A percentile compares a stretch with the other conserved stretches of the same genome.
Evolutionary conservation across 805 yeast species (phyloP).

Genomic region (Suhomyces sp.): DNA sequence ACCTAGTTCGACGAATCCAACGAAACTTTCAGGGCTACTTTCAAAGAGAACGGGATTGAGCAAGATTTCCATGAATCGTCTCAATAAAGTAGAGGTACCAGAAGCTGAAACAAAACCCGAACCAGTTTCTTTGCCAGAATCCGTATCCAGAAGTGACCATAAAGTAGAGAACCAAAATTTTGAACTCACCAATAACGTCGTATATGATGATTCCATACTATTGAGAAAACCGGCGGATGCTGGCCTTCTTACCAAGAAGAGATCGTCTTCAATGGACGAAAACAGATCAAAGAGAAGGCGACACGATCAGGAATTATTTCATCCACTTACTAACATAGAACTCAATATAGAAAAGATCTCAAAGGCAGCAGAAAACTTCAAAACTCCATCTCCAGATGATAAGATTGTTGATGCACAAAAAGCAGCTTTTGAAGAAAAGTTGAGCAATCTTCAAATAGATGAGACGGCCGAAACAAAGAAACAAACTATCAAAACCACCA

Average conservation of each 20-base stretch:
- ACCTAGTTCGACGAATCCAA: neutral
- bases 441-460: conserved; percentile 27
- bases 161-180: too few relatives aligned
- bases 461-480: conserved; percentile 9
- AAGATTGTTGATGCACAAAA: conserved; percentile 58
- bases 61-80: too few relatives aligned
- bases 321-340: conserved; percentile 43
- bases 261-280: conserved; percentile 6
- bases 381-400: conserved; percentile 83
- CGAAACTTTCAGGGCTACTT: neutral
- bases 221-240: neutral
- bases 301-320: conserved; percentile 18
- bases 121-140: too few relatives aligned
- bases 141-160: too few relatives aligned
- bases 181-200: conserved; percentile 1
- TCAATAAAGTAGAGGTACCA: too few relatives aligned
- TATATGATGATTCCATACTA: conserved; percentile 2
- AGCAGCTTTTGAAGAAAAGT: conserved; percentile 35
- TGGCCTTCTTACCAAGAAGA: conserved; percentile 1
- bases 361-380: conserved; percentile 54
- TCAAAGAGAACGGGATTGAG: neutral
- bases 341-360: conserved; percentile 30
- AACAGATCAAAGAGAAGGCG: conserved; percentile 23
- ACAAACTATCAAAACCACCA: conserved; percentile 26
- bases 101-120: too few relatives aligned